phyloP scores from a whole-genome alignment of 75 land plant species.

The Adiantum capillusveneris region DNA sequence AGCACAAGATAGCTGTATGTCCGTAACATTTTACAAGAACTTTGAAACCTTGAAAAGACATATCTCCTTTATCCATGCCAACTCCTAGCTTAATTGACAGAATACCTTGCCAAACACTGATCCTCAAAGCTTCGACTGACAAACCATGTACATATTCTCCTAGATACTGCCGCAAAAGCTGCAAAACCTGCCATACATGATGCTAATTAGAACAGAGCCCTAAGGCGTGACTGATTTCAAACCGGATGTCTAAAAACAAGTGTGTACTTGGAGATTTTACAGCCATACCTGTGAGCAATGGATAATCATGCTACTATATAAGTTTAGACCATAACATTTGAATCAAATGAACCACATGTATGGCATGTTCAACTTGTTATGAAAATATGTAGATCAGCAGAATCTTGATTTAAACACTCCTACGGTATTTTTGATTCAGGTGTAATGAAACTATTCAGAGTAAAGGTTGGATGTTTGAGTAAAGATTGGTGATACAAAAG shows the following conservation, averaged over 20 bases:
- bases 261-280: not conserved
- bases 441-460: too few species aligned
- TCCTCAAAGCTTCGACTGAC: slow-evolving; percentile 76
- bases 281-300: not conserved
- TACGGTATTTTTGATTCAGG: too few species aligned
- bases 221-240: not conserved
- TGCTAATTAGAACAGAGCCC: not conserved
- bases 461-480: too few species aligned
- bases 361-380: too few species aligned
- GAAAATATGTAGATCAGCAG: too few species aligned
- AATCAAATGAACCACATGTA: too few species aligned
- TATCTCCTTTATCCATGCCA: too few species aligned
- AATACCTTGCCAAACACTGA: slow-evolving; percentile 97
- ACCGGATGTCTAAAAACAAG: not conserved
- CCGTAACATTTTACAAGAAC: too few species aligned
- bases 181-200: slow-evolving; percentile 53
- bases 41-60: too few species aligned
- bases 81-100: not conserved
- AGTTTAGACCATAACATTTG: slow-evolving; percentile 78
- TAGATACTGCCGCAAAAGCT: slow-evolving; percentile 80
- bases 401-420: too few species aligned
- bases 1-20: not conserved
- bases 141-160: slow-evolving; percentile 96
- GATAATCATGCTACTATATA: not conserved
- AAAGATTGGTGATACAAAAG: too few species aligned